Percentiles rank a stretch among this genome's conserved stretches.
Conservation (phyloP, 257 asterid species). For the Fraxinus americana region DNA sequence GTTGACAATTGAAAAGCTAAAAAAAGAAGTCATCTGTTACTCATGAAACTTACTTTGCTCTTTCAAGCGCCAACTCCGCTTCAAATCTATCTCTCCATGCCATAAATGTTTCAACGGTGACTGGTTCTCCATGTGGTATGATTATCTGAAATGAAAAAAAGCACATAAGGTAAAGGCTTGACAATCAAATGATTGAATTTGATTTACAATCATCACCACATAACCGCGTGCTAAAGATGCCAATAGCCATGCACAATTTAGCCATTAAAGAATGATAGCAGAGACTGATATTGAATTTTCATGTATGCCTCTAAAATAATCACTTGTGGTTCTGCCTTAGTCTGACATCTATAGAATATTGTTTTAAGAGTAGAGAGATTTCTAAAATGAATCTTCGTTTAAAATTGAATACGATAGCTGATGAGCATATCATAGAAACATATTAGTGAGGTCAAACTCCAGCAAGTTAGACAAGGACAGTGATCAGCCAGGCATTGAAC, state of each 20-base stretch:
- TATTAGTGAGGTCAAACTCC: not conserved
- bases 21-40: constrained; percentile 6
- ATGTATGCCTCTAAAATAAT: not conserved
- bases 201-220: not conserved
- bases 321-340: not conserved
- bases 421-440: not conserved
- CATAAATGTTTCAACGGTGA: constrained; percentile 84
- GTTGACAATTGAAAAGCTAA: constrained; percentile 16
- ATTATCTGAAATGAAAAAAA: constrained; percentile 62
- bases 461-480: not conserved
- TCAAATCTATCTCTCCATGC: constrained; percentile 99
- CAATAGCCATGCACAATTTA: not conserved
- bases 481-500: not conserved
- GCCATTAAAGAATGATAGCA: not conserved
- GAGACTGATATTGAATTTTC: not conserved
- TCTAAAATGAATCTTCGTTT: not conserved
- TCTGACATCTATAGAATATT: not conserved
- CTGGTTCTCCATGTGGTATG: constrained; percentile 97
- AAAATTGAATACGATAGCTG: not conserved
- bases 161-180: constrained; percentile 15
- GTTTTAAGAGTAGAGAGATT: not conserved
- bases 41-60: constrained; percentile 82
- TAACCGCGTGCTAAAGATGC: not conserved
- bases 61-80: constrained; percentile 97
- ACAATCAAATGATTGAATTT: constrained; percentile 15